These are phyloP conservation scores for Tetrapisispora fleetii DNA, from an alignment of 805 yeast species.

Conservation along the genomic window DNA sequence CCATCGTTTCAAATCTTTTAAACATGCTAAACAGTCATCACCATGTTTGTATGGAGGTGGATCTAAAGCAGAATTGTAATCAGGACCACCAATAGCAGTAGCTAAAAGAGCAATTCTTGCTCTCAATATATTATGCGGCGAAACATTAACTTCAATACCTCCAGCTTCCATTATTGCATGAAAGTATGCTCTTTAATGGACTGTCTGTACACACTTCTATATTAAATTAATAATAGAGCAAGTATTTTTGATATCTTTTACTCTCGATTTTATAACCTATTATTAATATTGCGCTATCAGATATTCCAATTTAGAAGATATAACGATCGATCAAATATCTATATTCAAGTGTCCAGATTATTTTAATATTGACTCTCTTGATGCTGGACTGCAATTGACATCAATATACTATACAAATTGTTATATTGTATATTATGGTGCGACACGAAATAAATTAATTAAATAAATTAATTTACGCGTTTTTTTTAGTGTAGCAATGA, in stretches of 20 bases:
- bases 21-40: slow-evolving; percentile 65
- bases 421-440: neutral
- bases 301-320: too few relatives aligned
- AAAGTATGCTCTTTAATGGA: neutral
- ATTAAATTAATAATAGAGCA: too few relatives aligned
- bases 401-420: too few relatives aligned
- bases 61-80: slow-evolving; percentile 41
- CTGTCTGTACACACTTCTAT: neutral
- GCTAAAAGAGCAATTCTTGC: slow-evolving; percentile 76
- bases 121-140: slow-evolving; percentile 31
- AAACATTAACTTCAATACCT: neutral
- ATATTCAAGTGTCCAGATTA: too few relatives aligned
- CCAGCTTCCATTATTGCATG: neutral
- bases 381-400: neutral
- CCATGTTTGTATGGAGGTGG: slow-evolving; percentile 67
- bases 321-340: too few relatives aligned
- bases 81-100: slow-evolving; percentile 87
- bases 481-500: neutral
- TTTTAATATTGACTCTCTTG: too few relatives aligned
- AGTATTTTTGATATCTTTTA: too few relatives aligned
- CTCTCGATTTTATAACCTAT: too few relatives aligned
- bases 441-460: neutral
- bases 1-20: slow-evolving; percentile 86
- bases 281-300: too few relatives aligned
- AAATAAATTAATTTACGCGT: neutral